These are phyloP conservation scores for Eurotiales sp. DNA, from an alignment of 2,329 filamentous ascomycete species.

Conservation along the genomic window DNA sequence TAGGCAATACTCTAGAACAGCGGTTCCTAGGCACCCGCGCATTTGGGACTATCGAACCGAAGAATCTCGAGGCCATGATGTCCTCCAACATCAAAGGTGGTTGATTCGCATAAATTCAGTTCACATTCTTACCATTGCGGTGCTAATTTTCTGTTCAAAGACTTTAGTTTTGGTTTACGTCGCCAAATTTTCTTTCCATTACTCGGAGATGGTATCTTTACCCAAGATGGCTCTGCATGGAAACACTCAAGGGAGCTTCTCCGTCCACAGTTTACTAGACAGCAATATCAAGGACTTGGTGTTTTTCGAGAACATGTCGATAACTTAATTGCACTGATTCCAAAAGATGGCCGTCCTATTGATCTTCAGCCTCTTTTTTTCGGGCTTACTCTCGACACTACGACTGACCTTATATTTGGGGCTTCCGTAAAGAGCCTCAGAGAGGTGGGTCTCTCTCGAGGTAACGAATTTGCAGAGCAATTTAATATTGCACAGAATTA, in stretches of 20 bases:
- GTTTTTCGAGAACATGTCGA: conserved; percentile 59
- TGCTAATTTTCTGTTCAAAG: no score
- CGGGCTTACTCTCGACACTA: conserved; percentile 61
- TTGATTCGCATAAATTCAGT: no score
- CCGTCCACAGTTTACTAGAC: conserved; percentile 5
- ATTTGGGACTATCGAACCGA: conserved; percentile 9
- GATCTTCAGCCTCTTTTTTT: conserved; percentile 63
- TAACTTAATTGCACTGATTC: conserved; percentile 61
- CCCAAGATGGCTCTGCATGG: conserved; percentile 76
- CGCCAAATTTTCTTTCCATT: conserved; percentile 57
- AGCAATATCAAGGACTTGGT: conserved; percentile 62
- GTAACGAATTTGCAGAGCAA: conserved; percentile 28
- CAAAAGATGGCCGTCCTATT: conserved; percentile 54
- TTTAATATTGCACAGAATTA: conserved; percentile 35
- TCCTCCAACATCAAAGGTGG: no score
- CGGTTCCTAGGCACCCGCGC: no score
- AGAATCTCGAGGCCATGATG: conserved; percentile 6
- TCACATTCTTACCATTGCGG: no score
- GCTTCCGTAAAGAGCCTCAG: conserved; percentile 43
- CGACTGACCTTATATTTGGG: conserved; percentile 66
- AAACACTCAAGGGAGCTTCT: background rate
- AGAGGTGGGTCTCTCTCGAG: conserved; percentile 29
- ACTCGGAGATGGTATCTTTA: conserved; percentile 46
- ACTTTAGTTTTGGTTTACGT: conserved; percentile 76
- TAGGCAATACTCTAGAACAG: no score